Conservation (phyloP, 805 yeast species). For the Candida hispaniensis region DNA sequence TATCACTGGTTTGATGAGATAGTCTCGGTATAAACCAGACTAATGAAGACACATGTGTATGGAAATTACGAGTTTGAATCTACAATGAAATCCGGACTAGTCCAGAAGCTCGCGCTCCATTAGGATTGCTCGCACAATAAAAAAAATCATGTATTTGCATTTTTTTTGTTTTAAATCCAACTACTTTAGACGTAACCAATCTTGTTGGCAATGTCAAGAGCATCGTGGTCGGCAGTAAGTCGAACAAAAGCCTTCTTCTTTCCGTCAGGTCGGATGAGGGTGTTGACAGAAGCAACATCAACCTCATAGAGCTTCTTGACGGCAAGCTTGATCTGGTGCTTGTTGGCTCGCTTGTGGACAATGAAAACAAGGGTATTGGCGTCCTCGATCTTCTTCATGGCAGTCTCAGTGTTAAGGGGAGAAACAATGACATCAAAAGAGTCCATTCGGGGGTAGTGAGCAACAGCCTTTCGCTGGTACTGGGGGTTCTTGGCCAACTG, state of each 20-base stretch:
- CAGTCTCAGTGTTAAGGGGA: slow-evolving; percentile 96
- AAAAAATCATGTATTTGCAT: neutral
- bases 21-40: too few relatives aligned
- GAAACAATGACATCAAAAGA: slow-evolving; percentile 87
- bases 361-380: slow-evolving; percentile 98
- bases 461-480: slow-evolving; percentile 91
- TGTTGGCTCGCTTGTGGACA: slow-evolving; percentile 95
- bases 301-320: slow-evolving; percentile 97
- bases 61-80: too few relatives aligned
- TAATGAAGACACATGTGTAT: too few relatives aligned
- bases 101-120: too few relatives aligned
- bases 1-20: too few relatives aligned
- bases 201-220: slow-evolving; percentile 99
- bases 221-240: slow-evolving; percentile 98
- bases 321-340: slow-evolving; percentile 95
- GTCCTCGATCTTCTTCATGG: slow-evolving; percentile 99
- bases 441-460: slow-evolving; percentile 95
- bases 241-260: slow-evolving; percentile 99
- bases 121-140: too few relatives aligned
- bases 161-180: slow-evolving; percentile 1
- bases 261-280: slow-evolving; percentile 97
- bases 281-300: slow-evolving; percentile 88
- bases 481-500: slow-evolving; percentile 88
- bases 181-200: slow-evolving; percentile 86
- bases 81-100: too few relatives aligned